phyloP scores from a whole-genome alignment of 805 yeast genomes.

The Saturnispora quitensis region DNA sequence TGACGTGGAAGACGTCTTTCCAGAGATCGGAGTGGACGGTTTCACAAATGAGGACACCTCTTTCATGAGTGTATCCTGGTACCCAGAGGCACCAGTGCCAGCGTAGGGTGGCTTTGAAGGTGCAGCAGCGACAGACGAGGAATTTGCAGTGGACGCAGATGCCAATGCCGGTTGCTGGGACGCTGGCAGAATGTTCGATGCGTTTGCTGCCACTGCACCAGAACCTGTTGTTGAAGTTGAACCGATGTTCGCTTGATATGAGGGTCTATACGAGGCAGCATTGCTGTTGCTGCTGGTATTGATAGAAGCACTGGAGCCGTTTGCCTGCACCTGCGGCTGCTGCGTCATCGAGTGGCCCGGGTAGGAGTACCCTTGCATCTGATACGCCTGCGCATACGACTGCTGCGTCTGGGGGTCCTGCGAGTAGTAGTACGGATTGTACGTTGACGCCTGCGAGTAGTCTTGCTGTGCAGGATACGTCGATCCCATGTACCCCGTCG shows the following conservation, averaged over 20 bases:
- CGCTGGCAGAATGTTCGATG: constrained; percentile 5
- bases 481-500: background rate
- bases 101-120: background rate
- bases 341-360: background rate
- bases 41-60: background rate
- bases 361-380: constrained; percentile 3
- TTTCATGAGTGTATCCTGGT: constrained; percentile 2
- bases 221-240: constrained; percentile 4
- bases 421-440: constrained; percentile 3
- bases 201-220: constrained; percentile 12
- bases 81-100: background rate
- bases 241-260: constrained; percentile 10
- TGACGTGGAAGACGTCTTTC: background rate
- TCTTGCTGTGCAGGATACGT: constrained; percentile 1
- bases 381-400: constrained; percentile 1
- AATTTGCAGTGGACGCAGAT: constrained; percentile 8
- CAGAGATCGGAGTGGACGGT: background rate
- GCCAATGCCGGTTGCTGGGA: constrained; percentile 10
- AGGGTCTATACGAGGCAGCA: background rate
- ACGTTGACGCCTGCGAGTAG: background rate
- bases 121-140: background rate
- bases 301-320: constrained; percentile 3
- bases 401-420: constrained; percentile 4
- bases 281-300: constrained; percentile 13
- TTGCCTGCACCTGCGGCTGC: background rate